These are phyloP conservation scores for Fraxinus anomala DNA, from an alignment of 257 asterid genomes.

Conservation along the genomic window DNA sequence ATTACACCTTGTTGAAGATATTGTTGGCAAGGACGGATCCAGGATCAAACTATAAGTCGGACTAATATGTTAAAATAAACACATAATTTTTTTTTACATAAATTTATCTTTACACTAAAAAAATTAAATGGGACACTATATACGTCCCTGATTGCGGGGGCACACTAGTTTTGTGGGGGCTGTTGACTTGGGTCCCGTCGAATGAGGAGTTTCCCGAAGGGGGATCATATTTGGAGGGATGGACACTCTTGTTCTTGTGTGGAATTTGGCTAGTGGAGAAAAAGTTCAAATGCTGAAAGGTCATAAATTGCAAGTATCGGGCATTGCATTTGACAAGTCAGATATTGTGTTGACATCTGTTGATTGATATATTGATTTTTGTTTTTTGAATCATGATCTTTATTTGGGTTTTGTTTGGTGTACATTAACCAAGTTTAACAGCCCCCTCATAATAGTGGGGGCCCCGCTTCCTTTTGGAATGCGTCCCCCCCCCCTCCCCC, in stretches of 20 bases:
- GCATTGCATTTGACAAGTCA: slow-evolving; percentile 70
- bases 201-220: slow-evolving; percentile 82
- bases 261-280: too few relatives aligned
- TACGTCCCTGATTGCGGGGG: slow-evolving; percentile 14
- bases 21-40: slow-evolving; percentile 34
- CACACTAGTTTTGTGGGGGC: slow-evolving; percentile 99
- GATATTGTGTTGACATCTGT: slow-evolving; percentile 78
- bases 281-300: slow-evolving; percentile 62
- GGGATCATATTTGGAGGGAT: slow-evolving; percentile 76
- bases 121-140: too few relatives aligned
- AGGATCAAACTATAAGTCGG: too few relatives aligned
- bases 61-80: too few relatives aligned
- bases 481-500: too few relatives aligned
- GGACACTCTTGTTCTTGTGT: slow-evolving; percentile 76
- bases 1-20: slow-evolving; percentile 61
- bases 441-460: too few relatives aligned
- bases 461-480: too few relatives aligned
- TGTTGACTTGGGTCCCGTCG: slow-evolving; percentile 82
- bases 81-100: too few relatives aligned
- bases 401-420: not conserved
- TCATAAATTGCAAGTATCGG: slow-evolving; percentile 79
- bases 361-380: slow-evolving; percentile 61
- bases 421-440: too few relatives aligned
- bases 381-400: not conserved
- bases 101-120: too few relatives aligned